phyloP scores from a whole-genome alignment of 2,329 filamentous ascomycete genomes.

The Ascochyta fabae region DNA sequence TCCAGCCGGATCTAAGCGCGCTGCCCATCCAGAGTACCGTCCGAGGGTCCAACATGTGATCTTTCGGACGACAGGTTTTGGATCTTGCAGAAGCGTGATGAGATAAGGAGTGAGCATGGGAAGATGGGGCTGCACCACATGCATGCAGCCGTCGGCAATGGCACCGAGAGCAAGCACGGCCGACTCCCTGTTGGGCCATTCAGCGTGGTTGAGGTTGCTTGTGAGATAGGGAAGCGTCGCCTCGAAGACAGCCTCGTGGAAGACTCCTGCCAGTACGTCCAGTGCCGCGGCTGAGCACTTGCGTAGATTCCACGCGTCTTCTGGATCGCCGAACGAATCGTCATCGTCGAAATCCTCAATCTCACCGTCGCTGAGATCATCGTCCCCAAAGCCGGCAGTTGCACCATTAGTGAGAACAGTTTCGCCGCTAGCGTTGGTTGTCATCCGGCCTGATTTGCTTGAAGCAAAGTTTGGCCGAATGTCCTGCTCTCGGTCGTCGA shows the following conservation, averaged over 20 bases:
- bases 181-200: slow-evolving; percentile 93
- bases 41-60: slow-evolving; percentile 99
- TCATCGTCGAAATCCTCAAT: slow-evolving; percentile 77
- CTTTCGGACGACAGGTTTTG: slow-evolving; percentile 88
- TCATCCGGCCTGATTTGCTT: slow-evolving; percentile 64
- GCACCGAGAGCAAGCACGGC: slow-evolving; percentile 93
- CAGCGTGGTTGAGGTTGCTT: slow-evolving; percentile 82
- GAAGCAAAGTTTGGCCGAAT: slow-evolving; percentile 93
- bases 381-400: slow-evolving; percentile 53
- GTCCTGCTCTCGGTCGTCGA: slow-evolving; percentile 88
- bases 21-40: slow-evolving; percentile 91
- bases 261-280: slow-evolving; percentile 91
- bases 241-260: slow-evolving; percentile 85
- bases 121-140: slow-evolving; percentile 86
- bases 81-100: slow-evolving; percentile 81
- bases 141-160: slow-evolving; percentile 92
- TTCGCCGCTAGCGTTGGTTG: slow-evolving; percentile 56
- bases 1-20: slow-evolving; percentile 71
- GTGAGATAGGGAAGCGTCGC: slow-evolving; percentile 92
- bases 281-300: slow-evolving; percentile 97
- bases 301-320: slow-evolving; percentile 92
- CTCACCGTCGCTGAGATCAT: slow-evolving; percentile 86
- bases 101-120: slow-evolving; percentile 90
- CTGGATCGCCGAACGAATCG: slow-evolving; percentile 74
- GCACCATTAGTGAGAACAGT: slow-evolving; percentile 53